Base-by-base conservation (phyloP, 1,139 yeast genomes). In the Pichia sp. region DNA sequence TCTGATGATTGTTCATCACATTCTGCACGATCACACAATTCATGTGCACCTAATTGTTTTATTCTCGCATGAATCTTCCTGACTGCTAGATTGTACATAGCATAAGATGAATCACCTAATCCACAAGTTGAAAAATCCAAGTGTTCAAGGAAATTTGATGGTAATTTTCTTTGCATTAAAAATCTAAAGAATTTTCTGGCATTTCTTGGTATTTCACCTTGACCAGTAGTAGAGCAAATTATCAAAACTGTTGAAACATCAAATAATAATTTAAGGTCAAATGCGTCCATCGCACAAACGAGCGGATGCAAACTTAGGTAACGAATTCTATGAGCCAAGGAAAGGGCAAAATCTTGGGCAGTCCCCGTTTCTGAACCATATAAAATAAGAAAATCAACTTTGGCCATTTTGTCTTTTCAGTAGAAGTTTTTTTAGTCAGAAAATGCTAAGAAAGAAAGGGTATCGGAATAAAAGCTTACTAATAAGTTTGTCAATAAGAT, bases 311-410 rank as follows among this genome's bases (percentile, higher is more conserved):
- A 72, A 56, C 77, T 77, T 39, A 73, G 67, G 54, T 86, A 74
- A 45, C 78, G 77, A 44, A 86, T 73, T 40, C 73, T 70, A 44
- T 76, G 71, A 32, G 80, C 75, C 32, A 90, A 67, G 40, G 79
- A 74, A 47, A 76, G 74, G 1, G 97, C 96, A 59, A 79, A 83
- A 59, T 92, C 97, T 58, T 85, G 88, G 1, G 96, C 78, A 58
- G 87, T 89, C 1, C 97, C 98, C 0, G 97, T 87, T 62, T 90
- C 97, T 1, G 96, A 84, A 0, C 97, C 97, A 63, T 85, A 90
- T 1, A 92, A 69, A 16, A 92, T 76, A 12, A 50, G 42, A 5
- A 50, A 23, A 26, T 50, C 53, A 16, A 13, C 9, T 3, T 20
- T 34, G 13, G 16, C 7, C 40, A 35, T 39, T 7, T 6, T 27